Evolutionary conservation across 805 yeast species (phyloP).

Genomic region (Ogataea methylovora): DNA sequence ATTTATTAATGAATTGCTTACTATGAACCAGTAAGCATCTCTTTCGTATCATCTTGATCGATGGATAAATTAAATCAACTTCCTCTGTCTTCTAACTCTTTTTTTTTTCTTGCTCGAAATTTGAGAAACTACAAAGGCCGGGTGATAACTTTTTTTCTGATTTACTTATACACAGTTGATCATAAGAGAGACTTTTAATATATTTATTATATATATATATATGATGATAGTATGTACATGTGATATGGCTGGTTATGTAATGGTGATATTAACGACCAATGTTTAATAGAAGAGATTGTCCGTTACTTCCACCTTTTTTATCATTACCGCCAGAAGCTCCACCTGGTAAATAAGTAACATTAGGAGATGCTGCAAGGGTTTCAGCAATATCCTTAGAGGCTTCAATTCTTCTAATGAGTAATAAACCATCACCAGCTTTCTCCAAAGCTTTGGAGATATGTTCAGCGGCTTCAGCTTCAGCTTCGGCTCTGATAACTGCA

Average conservation of each 20-base stretch:
- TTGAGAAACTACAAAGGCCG: too few species aligned
- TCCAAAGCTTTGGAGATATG: slow-evolving; percentile 85
- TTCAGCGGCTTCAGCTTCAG: slow-evolving; percentile 98
- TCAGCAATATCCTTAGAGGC: slow-evolving; percentile 94
- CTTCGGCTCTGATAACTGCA: slow-evolving; percentile 92
- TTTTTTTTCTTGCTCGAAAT: too few species aligned
- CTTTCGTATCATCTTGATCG: too few species aligned
- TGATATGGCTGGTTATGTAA: not conserved
- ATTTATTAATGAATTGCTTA: too few species aligned
- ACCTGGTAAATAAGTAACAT: slow-evolving; percentile 82
- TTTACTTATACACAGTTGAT: too few species aligned
- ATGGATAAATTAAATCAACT: too few species aligned
- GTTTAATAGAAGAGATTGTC: slow-evolving; percentile 56
- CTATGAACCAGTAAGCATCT: too few species aligned
- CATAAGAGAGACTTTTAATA: too few species aligned
- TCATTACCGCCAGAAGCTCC: slow-evolving; percentile 29
- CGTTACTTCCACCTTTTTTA: slow-evolving; percentile 27
- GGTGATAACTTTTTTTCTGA: too few species aligned
- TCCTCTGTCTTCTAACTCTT: too few species aligned
- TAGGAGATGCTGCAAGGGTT: slow-evolving; percentile 75
- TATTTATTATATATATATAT: too few species aligned
- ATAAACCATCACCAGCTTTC: slow-evolving; percentile 92
- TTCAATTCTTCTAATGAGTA: slow-evolving; percentile 90
- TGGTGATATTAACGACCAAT: slow-evolving; percentile 48
- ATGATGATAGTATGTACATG: slow-evolving; percentile 1